Conservation (phyloP, 139 green algal genomes). For the Edaphochlamys debaryana region DNA sequence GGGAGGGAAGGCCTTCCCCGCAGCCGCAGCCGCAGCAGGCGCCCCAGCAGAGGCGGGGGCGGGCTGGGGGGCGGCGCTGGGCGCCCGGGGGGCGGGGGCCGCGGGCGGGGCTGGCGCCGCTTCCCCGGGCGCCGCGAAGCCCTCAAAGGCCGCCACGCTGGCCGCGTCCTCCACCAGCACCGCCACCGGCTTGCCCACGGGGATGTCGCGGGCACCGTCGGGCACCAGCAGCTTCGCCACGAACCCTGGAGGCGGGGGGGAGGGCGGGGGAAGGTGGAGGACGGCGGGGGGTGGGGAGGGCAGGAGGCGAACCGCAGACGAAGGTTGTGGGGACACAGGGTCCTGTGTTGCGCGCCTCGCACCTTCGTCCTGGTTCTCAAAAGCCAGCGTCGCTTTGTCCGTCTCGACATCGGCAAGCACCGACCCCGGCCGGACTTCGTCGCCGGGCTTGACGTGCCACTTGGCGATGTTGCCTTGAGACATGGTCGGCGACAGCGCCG, state of each 20-base stretch:
- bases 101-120: too few relatives aligned
- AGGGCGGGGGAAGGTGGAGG: too few relatives aligned
- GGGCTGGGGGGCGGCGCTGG: neutral
- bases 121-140: neutral
- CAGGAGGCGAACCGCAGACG: too few relatives aligned
- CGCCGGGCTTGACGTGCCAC: constrained; percentile 74
- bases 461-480: constrained; percentile 75
- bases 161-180: constrained; percentile 89
- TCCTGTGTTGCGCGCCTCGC: too few relatives aligned
- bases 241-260: constrained; percentile 65
- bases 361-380: constrained; percentile 79
- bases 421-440: constrained; percentile 62
- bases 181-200: constrained; percentile 78
- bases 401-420: constrained; percentile 95
- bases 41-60: neutral
- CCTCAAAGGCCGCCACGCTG: constrained; percentile 53
- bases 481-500: constrained; percentile 93
- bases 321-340: too few relatives aligned
- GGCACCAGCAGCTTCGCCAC: constrained; percentile 71
- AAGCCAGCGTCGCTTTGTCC: constrained; percentile 87
- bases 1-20: neutral
- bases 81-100: neutral
- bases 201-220: constrained; percentile 79
- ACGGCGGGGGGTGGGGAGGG: too few relatives aligned
- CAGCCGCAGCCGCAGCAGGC: too few relatives aligned